Conservation (phyloP, 1,284 basidiomycete genomes). For the Somion occarium region DNA sequence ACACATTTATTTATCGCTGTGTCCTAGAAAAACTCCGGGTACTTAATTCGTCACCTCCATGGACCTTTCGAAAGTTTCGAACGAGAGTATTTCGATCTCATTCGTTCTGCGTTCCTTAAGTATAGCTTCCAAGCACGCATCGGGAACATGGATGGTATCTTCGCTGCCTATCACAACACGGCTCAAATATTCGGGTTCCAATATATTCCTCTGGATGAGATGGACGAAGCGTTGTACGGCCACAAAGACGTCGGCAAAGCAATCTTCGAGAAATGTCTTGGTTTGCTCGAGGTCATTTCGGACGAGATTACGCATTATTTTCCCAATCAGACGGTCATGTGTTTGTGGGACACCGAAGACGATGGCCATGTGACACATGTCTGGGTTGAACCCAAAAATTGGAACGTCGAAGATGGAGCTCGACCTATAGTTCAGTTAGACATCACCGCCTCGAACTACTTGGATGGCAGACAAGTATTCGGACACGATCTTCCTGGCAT, state of each 20-base stretch:
- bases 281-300: slow-evolving; percentile 68
- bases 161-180: slow-evolving; percentile 95
- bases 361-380: slow-evolving; percentile 43
- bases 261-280: slow-evolving; percentile 76
- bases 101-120: slow-evolving; percentile 92
- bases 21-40: slow-evolving; percentile 67
- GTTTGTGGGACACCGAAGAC: slow-evolving; percentile 53
- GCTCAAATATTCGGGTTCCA: slow-evolving; percentile 90
- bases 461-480: slow-evolving; percentile 28
- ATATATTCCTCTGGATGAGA: slow-evolving; percentile 84
- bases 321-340: slow-evolving; percentile 63
- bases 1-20: slow-evolving; percentile 1
- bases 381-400: slow-evolving; percentile 62
- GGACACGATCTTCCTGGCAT: slow-evolving; percentile 17
- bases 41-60: slow-evolving; percentile 58
- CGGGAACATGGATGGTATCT: slow-evolving; percentile 95
- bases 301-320: slow-evolving; percentile 60
- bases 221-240: slow-evolving; percentile 84
- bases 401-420: slow-evolving; percentile 27
- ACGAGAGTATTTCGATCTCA: slow-evolving; percentile 88
- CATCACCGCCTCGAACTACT: slow-evolving; percentile 30
- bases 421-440: slow-evolving; percentile 39
- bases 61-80: slow-evolving; percentile 79
- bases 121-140: slow-evolving; percentile 97
- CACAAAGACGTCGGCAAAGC: slow-evolving; percentile 55